Conservation (phyloP, 2,329 filamentous ascomycete genomes). For the Xylaria digitata region DNA sequence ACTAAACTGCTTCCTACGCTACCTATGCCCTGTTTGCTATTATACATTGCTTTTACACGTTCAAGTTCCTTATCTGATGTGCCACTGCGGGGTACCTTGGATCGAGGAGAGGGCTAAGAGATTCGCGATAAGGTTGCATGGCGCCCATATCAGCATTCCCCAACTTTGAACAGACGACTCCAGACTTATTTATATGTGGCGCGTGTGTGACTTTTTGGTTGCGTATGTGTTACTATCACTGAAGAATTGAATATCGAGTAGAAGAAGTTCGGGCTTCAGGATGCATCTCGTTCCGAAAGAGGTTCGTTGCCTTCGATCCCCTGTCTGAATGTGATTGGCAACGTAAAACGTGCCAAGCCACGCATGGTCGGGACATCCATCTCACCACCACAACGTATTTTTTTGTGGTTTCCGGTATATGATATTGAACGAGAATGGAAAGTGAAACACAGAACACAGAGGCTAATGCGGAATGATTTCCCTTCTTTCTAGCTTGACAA, state of each 20-base stretch:
- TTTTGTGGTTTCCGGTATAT: neutral
- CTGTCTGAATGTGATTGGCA: neutral
- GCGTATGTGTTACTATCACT: conserved; percentile 1
- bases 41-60: conserved; percentile 21
- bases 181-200: conserved; percentile 1
- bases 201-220: neutral
- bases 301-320: conserved; percentile 44
- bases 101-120: neutral
- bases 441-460: neutral
- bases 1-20: neutral
- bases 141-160: neutral
- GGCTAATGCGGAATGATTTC: conserved; percentile 19
- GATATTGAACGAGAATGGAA: neutral
- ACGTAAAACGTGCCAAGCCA: conserved; percentile 8
- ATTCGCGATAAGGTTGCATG: conserved; percentile 33
- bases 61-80: conserved; percentile 26
- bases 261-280: conserved; percentile 16
- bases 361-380: neutral
- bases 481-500: conserved; percentile 82
- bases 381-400: neutral
- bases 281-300: conserved; percentile 53
- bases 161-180: conserved; percentile 12
- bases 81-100: conserved; percentile 21
- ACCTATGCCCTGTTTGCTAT: neutral
- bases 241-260: conserved; percentile 5